Evolutionary conservation across 805 yeast species (phyloP).

Genomic region (Candida caryicola): DNA sequence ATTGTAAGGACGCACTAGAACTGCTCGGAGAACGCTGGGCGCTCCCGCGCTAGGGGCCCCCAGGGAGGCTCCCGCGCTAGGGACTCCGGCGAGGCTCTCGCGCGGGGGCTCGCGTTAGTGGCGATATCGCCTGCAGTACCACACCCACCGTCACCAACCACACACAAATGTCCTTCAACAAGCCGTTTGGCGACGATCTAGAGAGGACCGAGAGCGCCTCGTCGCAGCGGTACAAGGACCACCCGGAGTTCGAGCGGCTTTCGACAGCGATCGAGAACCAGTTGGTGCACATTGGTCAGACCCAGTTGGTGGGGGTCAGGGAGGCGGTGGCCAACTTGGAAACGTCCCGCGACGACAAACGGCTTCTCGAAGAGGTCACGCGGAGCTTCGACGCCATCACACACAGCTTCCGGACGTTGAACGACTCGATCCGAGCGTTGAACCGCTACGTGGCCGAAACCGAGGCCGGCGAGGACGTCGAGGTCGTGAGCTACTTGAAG

Average conservation of each 20-base stretch:
- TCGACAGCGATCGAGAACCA: conserved; percentile 31
- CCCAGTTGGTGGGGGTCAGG: conserved; percentile 12
- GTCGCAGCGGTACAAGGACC: conserved; percentile 33
- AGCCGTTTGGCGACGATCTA: conserved; percentile 23
- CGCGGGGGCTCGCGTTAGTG: background rate
- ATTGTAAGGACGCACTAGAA: no score
- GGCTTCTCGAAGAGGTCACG: conserved; percentile 16
- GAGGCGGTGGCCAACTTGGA: conserved; percentile 3
- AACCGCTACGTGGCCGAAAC: conserved; percentile 27
- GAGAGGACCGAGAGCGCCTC: conserved; percentile 21
- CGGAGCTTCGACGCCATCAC: conserved; percentile 24
- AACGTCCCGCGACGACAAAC: conserved; percentile 7
- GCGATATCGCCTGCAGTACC: background rate
- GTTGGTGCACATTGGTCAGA: conserved; percentile 28
- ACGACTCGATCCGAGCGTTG: conserved; percentile 26
- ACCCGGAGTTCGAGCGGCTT: conserved; percentile 37
- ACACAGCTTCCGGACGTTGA: conserved; percentile 27
- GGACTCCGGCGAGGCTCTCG: no score
- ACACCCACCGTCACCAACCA: conserved; percentile 1
- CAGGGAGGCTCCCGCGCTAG: no score
- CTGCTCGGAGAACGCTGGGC: no score
- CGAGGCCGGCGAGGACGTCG: conserved; percentile 38
- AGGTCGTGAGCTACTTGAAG: conserved; percentile 32
- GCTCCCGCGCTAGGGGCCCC: no score
- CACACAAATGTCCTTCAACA: conserved; percentile 27